Percentiles rank a stretch among this genome's conserved stretches.
Evolutionary conservation across 2,329 filamentous ascomycete genomes (phyloP).

Genomic region (Grosmannia penicillata): DNA sequence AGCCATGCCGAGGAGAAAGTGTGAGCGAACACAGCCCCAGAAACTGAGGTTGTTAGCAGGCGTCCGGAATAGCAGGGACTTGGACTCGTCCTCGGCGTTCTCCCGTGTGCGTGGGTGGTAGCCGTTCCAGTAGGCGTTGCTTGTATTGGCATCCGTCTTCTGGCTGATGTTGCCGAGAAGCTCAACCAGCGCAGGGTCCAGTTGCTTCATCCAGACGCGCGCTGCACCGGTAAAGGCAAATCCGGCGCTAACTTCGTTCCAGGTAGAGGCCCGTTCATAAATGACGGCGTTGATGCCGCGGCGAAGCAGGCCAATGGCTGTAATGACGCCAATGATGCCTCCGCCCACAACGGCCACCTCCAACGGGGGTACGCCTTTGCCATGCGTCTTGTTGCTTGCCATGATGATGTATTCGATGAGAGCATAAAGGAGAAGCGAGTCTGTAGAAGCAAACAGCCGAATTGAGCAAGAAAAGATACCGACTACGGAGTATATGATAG

Average conservation of each 20-base stretch:
- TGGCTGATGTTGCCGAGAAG: neutral
- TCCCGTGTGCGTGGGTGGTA: neutral
- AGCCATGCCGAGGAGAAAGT: neutral
- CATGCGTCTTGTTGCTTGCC: neutral
- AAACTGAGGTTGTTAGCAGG: neutral
- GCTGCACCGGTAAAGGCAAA: neutral
- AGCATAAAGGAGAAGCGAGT: neutral
- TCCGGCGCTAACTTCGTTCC: conserved; percentile 1
- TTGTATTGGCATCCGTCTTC: neutral
- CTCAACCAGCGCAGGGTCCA: neutral
- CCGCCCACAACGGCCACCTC: conserved; percentile 2
- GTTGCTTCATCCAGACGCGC: neutral
- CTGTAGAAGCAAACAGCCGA: neutral
- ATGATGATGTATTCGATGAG: neutral
- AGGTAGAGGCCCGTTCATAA: neutral
- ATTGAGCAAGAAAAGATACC: neutral
- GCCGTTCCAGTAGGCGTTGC: conserved; percentile 1
- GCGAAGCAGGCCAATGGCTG: neutral
- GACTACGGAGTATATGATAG: neutral
- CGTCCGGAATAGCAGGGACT: neutral
- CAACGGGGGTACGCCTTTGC: neutral
- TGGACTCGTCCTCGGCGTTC: neutral
- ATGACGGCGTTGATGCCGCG: neutral
- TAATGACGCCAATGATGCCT: conserved; percentile 1
- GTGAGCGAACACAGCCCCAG: neutral